A percentile compares a stretch with the other conserved stretches of the same genome.
Conservation (phyloP, 2,329 filamentous ascomycete genomes). For the Curvularia verruculosa region DNA sequence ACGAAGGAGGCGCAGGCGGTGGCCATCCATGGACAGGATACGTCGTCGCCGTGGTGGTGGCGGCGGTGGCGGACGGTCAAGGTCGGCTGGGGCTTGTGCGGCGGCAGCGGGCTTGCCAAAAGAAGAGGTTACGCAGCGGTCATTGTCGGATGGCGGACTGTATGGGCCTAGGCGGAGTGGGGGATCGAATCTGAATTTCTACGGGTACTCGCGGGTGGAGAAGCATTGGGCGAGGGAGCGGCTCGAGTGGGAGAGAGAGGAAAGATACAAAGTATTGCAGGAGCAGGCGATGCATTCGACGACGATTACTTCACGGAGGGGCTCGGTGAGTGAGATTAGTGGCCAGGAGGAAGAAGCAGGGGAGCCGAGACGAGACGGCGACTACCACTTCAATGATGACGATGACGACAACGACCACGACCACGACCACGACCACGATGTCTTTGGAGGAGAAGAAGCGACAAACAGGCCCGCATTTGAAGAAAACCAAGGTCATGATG, state of each 20-base stretch:
- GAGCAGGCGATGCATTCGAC: neutral
- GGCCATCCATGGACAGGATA: neutral
- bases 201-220: conserved; percentile 35
- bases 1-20: neutral
- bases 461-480: neutral
- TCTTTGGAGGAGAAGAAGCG: neutral
- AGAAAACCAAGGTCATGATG: neutral
- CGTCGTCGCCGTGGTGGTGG: too few species aligned
- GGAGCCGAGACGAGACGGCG: neutral
- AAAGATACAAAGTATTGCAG: conserved; percentile 18
- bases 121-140: neutral
- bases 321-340: conserved; percentile 1
- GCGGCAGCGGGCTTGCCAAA: neutral
- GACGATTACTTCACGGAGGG: conserved; percentile 1
- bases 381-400: neutral
- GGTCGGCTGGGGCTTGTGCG: neutral
- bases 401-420: neutral
- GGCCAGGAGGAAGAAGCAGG: neutral
- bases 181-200: conserved; percentile 27
- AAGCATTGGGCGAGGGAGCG: conserved; percentile 47
- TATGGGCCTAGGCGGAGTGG: conserved; percentile 5
- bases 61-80: neutral
- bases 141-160: neutral
- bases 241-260: conserved; percentile 49
- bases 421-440: neutral